phyloP scores from a whole-genome alignment of 306 rosid genomes.

The Hylodesmum podocarpum region DNA sequence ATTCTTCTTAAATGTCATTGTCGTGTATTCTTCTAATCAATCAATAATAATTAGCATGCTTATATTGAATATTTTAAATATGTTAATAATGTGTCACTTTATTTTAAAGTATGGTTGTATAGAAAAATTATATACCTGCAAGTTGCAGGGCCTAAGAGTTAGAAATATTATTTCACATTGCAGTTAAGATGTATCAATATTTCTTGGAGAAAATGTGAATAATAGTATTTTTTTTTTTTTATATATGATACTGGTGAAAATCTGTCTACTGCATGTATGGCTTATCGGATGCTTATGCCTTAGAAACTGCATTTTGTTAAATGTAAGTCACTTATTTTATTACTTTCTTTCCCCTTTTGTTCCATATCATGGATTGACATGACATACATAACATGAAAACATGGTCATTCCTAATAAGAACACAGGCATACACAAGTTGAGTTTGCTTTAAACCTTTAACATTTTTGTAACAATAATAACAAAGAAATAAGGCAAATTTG shows the following conservation, averaged over 20 bases:
- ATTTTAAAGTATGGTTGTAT: background rate
- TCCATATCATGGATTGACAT: conserved; percentile 10
- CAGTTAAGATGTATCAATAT: conserved; percentile 4
- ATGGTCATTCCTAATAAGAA: background rate
- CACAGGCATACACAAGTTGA: background rate
- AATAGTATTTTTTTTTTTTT: conserved; percentile 17
- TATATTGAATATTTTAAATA: background rate
- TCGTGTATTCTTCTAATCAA: background rate
- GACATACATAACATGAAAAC: background rate
- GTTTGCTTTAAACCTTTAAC: background rate
- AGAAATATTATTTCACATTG: no score
- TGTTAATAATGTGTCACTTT: background rate
- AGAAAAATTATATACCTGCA: background rate
- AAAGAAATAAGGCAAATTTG: background rate
- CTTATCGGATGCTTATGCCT: conserved; percentile 85
- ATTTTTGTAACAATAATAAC: background rate
- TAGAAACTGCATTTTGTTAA: conserved; percentile 87
- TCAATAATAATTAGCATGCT: conserved; percentile 3
- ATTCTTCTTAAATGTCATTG: background rate
- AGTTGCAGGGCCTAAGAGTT: conserved; percentile 1
- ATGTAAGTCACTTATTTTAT: conserved; percentile 50
- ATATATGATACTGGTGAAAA: conserved; percentile 64
- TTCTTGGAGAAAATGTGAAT: conserved; percentile 26
- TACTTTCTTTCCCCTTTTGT: background rate
- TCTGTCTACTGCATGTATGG: conserved; percentile 75